These are phyloP conservation scores for Geotrichum klebahnii DNA, from an alignment of 1,139 yeast species.

Conservation along the genomic window DNA sequence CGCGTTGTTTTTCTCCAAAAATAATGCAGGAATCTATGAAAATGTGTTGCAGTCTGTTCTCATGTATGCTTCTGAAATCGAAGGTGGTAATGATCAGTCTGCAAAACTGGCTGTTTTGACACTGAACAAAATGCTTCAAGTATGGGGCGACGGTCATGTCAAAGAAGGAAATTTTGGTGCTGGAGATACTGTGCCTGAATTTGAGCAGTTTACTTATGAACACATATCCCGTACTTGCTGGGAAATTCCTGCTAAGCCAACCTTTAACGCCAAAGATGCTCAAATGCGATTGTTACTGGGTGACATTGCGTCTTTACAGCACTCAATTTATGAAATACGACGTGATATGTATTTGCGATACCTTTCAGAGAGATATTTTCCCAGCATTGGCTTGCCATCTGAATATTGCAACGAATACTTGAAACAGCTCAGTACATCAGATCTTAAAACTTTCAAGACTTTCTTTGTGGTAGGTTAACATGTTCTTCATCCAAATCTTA, in stretches of 20 bases:
- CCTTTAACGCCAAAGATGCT: conserved; percentile 70
- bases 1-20: conserved; percentile 66
- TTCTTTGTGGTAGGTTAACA: conserved; percentile 27
- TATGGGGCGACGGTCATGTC: conserved; percentile 67
- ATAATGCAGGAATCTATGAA: conserved; percentile 61
- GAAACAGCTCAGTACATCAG: conserved; percentile 27
- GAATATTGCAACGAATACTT: conserved; percentile 32
- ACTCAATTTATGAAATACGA: conserved; percentile 48
- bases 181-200: conserved; percentile 60
- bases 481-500: not conserved
- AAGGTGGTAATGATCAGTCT: conserved; percentile 45
- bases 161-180: conserved; percentile 56
- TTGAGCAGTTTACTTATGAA: conserved; percentile 61
- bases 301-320: conserved; percentile 70
- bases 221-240: conserved; percentile 66
- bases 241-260: conserved; percentile 73
- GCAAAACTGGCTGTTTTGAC: conserved; percentile 70
- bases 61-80: conserved; percentile 58
- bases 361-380: conserved; percentile 31
- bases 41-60: conserved; percentile 61
- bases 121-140: conserved; percentile 59
- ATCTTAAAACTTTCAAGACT: conserved; percentile 34
- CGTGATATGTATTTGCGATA: conserved; percentile 34
- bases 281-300: conserved; percentile 68
- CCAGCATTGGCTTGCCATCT: conserved; percentile 35